Evolutionary conservation across 306 rosid species (phyloP).

Genomic region (Alnus rubra): DNA sequence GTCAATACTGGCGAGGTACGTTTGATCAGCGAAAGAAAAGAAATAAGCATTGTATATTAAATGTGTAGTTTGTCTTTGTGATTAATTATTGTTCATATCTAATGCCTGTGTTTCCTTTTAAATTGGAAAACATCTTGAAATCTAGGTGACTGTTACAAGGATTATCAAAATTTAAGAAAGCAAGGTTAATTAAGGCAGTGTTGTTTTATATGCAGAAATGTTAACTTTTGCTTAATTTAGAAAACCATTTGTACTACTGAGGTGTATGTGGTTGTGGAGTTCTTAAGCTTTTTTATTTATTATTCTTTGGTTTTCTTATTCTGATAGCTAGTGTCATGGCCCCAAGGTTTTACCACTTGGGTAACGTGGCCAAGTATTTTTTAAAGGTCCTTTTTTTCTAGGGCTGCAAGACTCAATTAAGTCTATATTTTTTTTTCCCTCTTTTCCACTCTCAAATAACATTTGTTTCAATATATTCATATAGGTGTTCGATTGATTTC

Average conservation of each 20-base stretch:
- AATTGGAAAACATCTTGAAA: background rate
- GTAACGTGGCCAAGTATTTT: background rate
- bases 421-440: background rate
- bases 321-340: background rate
- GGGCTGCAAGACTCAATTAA: background rate
- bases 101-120: background rate
- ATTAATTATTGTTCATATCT: background rate
- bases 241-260: background rate
- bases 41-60: conserved; percentile 17
- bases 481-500: background rate
- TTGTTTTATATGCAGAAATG: background rate
- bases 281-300: background rate
- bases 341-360: background rate
- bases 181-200: background rate
- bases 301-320: background rate
- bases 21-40: conserved; percentile 9
- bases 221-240: background rate
- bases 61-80: background rate
- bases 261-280: background rate
- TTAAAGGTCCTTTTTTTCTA: background rate
- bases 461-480: background rate
- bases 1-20: conserved; percentile 84
- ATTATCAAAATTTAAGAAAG: background rate
- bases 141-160: background rate
- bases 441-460: background rate